A percentile compares a stretch with the other conserved stretches of the same genome.
Evolutionary conservation across 2,329 filamentous ascomycete species (phyloP).

Genomic region (Teratosphaeria pseudoeucalypti): DNA sequence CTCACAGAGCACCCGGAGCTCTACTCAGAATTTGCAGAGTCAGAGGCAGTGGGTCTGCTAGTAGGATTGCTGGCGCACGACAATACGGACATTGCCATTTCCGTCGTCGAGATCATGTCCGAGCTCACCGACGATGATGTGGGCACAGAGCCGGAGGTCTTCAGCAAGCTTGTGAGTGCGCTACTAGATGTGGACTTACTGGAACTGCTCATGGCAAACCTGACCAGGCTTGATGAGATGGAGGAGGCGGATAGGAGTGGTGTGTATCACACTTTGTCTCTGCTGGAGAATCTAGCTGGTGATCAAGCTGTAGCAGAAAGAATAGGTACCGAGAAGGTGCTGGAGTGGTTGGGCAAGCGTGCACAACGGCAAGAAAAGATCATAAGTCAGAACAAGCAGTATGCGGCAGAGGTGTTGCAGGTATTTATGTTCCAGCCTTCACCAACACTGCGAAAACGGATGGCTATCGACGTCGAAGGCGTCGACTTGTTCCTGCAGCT

Average conservation of each 20-base stretch:
- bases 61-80: slow-evolving; percentile 82
- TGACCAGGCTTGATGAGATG: slow-evolving; percentile 67
- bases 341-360: slow-evolving; percentile 68
- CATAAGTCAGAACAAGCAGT: slow-evolving; percentile 87
- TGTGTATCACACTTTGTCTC: slow-evolving; percentile 71
- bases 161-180: slow-evolving; percentile 60
- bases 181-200: slow-evolving; percentile 58
- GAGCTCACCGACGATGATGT: slow-evolving; percentile 94
- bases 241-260: slow-evolving; percentile 66
- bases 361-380: slow-evolving; percentile 58
- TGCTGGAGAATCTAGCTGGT: slow-evolving; percentile 79
- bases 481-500: slow-evolving; percentile 74
- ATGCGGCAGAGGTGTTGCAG: slow-evolving; percentile 81
- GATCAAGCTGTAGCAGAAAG: slow-evolving; percentile 57
- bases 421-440: slow-evolving; percentile 70
- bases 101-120: slow-evolving; percentile 75
- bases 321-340: slow-evolving; percentile 59
- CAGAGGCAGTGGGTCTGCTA: slow-evolving; percentile 57
- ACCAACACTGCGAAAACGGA: slow-evolving; percentile 49
- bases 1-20: slow-evolving; percentile 77
- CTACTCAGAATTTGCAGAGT: slow-evolving; percentile 67
- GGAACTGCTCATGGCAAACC: slow-evolving; percentile 64
- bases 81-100: slow-evolving; percentile 93
- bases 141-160: slow-evolving; percentile 66
- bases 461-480: slow-evolving; percentile 51